Percentiles rank a stretch among this genome's conserved stretches.
These are phyloP conservation scores for Microdochium nivale DNA, from an alignment of 2,329 filamentous ascomycete species.

Conservation along the genomic window DNA sequence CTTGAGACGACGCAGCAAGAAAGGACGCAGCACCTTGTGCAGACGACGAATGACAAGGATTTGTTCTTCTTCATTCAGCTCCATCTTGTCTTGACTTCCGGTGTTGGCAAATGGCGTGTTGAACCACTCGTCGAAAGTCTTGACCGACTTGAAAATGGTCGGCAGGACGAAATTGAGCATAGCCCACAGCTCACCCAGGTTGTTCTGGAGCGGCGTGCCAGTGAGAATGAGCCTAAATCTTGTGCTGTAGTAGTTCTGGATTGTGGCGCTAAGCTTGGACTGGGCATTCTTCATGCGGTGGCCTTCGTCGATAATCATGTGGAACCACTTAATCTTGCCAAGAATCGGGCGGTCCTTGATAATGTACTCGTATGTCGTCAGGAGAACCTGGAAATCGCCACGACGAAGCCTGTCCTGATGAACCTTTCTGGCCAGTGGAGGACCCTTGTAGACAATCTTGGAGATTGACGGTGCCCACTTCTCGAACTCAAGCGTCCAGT, in stretches of 20 bases:
- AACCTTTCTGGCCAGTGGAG: conserved; percentile 76
- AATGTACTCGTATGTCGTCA: conserved; percentile 98
- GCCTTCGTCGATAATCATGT: conserved; percentile 99
- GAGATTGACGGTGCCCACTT: conserved; percentile 90
- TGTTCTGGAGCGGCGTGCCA: conserved; percentile 95
- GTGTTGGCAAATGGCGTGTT: conserved; percentile 99
- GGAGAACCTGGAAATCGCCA: conserved; percentile 88
- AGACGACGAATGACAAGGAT: conserved; percentile 95
- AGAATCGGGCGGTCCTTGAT: conserved; percentile 95
- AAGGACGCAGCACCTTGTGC: conserved; percentile 94
- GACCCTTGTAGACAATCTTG: conserved; percentile 94
- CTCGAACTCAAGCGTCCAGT: conserved; percentile 98
- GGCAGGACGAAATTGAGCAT: conserved; percentile 97
- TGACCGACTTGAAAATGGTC: conserved; percentile 98
- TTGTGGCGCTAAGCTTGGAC: conserved; percentile 91
- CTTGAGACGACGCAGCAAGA: conserved; percentile 96
- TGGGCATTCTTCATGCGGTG: conserved; percentile 99
- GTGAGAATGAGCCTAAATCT: conserved; percentile 95
- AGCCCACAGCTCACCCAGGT: conserved; percentile 90
- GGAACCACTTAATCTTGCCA: conserved; percentile 98
- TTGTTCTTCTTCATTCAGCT: conserved; percentile 98
- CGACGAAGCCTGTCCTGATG: conserved; percentile 92
- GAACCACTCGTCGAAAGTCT: conserved; percentile 99
- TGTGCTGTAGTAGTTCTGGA: conserved; percentile 90
- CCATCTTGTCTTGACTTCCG: conserved; percentile 96